Evolutionary conservation across 208 protist genomes (phyloP).

Genomic region (Balamuthia mandrillaris): DNA sequence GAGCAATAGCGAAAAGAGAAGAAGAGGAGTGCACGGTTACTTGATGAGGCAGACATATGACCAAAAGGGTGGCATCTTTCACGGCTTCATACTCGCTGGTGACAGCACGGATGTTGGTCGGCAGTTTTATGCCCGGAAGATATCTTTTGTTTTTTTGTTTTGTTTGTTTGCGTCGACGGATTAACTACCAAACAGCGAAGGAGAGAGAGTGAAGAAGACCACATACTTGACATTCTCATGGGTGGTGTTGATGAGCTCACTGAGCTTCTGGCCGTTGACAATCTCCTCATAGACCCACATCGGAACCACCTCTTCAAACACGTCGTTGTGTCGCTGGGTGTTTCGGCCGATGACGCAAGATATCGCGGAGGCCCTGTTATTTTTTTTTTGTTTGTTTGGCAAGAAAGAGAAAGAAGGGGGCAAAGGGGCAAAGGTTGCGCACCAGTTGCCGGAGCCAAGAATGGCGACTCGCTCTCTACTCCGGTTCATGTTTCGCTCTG

Average conservation of each 20-base stretch:
- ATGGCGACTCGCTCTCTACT: too few relatives aligned
- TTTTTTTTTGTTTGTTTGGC: too few relatives aligned
- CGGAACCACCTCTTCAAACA: slow-evolving; percentile 49
- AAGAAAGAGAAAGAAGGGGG: not conserved
- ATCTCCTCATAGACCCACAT: slow-evolving; percentile 73
- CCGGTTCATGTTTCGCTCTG: too few relatives aligned
- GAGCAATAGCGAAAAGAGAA: too few relatives aligned
- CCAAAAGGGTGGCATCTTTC: slow-evolving; percentile 61
- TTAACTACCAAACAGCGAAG: not conserved
- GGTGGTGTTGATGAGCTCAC: slow-evolving; percentile 67
- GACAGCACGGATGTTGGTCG: slow-evolving; percentile 54
- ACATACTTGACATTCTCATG: slow-evolving; percentile 35
- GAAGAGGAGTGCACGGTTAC: too few relatives aligned
- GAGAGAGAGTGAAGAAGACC: not conserved
- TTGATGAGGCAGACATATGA: slow-evolving; percentile 71
- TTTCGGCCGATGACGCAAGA: slow-evolving; percentile 64
- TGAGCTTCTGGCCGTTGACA: slow-evolving; percentile 62
- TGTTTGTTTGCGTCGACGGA: slow-evolving; percentile 36
- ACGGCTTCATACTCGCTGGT: slow-evolving; percentile 47
- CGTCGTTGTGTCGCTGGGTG: not conserved
- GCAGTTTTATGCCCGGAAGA: slow-evolving; percentile 53
- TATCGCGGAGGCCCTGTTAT: slow-evolving; percentile 55
- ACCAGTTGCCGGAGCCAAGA: slow-evolving; percentile 70
- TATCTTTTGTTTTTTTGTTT: slow-evolving; percentile 48
- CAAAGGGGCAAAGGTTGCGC: not conserved